Conservation (phyloP, 75 land plant genomes). For the Sequoia sempervirens region DNA sequence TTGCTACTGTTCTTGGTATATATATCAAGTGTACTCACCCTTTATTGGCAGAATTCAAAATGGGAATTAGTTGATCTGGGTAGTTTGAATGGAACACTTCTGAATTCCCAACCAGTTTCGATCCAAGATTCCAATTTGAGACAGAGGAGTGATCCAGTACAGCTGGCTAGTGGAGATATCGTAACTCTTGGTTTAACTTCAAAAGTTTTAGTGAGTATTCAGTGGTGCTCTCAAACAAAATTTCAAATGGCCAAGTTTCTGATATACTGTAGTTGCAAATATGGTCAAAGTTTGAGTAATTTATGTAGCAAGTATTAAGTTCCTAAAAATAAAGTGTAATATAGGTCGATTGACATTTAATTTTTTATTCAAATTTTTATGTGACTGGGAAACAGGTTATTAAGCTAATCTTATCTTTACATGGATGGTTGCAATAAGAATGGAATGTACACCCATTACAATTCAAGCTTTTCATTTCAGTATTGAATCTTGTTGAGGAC, state of each 20-base stretch:
- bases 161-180: slow-evolving; percentile 72
- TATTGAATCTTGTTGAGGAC: not conserved
- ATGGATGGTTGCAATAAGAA: not conserved
- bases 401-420: not conserved
- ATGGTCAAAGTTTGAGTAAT: not conserved
- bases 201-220: slow-evolving; percentile 62
- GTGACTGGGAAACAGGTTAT: not conserved
- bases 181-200: slow-evolving; percentile 89
- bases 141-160: slow-evolving; percentile 62
- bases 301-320: not conserved
- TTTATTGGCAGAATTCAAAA: slow-evolving; percentile 38
- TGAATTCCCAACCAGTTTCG: slow-evolving; percentile 57
- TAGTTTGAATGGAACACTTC: slow-evolving; percentile 88
- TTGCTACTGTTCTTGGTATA: not conserved
- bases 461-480: not conserved
- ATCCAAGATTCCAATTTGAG: slow-evolving; percentile 47
- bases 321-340: not conserved
- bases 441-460: not conserved
- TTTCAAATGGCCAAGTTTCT: not conserved
- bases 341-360: not conserved
- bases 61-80: slow-evolving; percentile 97
- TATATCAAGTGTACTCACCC: not conserved
- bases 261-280: not conserved
- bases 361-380: not conserved
- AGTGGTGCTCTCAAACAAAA: not conserved